Evolutionary conservation across 306 rosid genomes (phyloP).

Genomic region (Pterocarpus santalinus): DNA sequence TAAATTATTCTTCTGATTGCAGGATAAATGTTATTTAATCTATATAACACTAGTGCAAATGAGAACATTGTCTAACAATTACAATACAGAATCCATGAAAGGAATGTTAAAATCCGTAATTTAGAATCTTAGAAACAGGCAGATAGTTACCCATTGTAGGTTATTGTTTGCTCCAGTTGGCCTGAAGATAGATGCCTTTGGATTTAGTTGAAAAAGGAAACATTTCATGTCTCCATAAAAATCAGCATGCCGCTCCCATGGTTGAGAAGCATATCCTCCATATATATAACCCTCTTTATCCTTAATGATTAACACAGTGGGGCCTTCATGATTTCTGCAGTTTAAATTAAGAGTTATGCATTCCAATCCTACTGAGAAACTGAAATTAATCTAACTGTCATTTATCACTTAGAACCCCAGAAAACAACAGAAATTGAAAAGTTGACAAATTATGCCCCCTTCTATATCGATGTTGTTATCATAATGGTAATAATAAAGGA

Average conservation of each 20-base stretch:
- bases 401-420: slow-evolving; percentile 40
- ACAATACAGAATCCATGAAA: slow-evolving; percentile 14
- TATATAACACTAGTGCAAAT: not conserved
- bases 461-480: slow-evolving; percentile 18
- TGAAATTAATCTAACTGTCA: slow-evolving; percentile 31
- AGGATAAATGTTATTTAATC: not conserved
- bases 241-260: slow-evolving; percentile 91
- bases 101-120: not conserved
- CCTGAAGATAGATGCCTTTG: slow-evolving; percentile 75
- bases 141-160: slow-evolving; percentile 86
- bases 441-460: slow-evolving; percentile 11
- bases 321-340: slow-evolving; percentile 84
- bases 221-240: slow-evolving; percentile 92
- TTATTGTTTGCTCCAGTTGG: slow-evolving; percentile 91
- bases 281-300: slow-evolving; percentile 83
- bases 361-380: slow-evolving; percentile 47
- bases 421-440: slow-evolving; percentile 11
- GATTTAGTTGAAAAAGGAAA: slow-evolving; percentile 81
- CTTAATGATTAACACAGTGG: slow-evolving; percentile 80
- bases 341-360: slow-evolving; percentile 50
- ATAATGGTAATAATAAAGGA: slow-evolving; percentile 13
- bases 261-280: slow-evolving; percentile 95
- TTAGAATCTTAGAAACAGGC: slow-evolving; percentile 18
- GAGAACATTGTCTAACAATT: not conserved
- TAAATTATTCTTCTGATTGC: not conserved